phyloP scores from a whole-genome alignment of 1,139 yeast species.

The Magnusiomyces fungicola region DNA sequence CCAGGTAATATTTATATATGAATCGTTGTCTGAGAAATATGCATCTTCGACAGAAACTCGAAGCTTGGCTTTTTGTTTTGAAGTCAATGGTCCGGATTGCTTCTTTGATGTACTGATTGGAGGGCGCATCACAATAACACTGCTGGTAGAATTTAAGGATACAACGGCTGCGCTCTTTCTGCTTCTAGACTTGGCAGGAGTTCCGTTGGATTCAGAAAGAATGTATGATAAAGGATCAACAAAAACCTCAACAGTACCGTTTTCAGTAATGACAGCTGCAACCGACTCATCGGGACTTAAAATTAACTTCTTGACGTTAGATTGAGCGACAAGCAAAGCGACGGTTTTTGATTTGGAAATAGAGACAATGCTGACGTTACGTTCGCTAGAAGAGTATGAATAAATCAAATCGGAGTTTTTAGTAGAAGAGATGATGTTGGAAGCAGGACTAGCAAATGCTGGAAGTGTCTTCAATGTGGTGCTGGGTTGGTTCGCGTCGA shows the following conservation, averaged over 20 bases:
- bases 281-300: conserved; percentile 34
- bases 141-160: conserved; percentile 20
- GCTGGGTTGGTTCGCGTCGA: conserved; percentile 32
- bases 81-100: conserved; percentile 10
- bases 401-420: conserved; percentile 34
- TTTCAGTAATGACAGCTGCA: conserved; percentile 56
- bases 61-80: conserved; percentile 29
- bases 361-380: conserved; percentile 69
- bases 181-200: conserved; percentile 20
- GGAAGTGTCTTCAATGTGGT: conserved; percentile 21
- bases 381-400: conserved; percentile 67
- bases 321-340: conserved; percentile 58
- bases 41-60: conserved; percentile 30
- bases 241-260: conserved; percentile 58
- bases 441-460: conserved; percentile 24
- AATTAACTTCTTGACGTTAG: conserved; percentile 46
- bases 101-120: conserved; percentile 13
- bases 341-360: conserved; percentile 34
- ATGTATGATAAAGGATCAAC: conserved; percentile 40
- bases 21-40: conserved; percentile 31
- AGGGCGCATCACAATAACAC: conserved; percentile 23
- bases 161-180: conserved; percentile 29
- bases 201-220: conserved; percentile 11
- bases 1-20: conserved; percentile 53
- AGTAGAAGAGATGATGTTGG: conserved; percentile 16